These are phyloP conservation scores for Anisodus acutangulus DNA, from an alignment of 257 asterid species.

Conservation along the genomic window DNA sequence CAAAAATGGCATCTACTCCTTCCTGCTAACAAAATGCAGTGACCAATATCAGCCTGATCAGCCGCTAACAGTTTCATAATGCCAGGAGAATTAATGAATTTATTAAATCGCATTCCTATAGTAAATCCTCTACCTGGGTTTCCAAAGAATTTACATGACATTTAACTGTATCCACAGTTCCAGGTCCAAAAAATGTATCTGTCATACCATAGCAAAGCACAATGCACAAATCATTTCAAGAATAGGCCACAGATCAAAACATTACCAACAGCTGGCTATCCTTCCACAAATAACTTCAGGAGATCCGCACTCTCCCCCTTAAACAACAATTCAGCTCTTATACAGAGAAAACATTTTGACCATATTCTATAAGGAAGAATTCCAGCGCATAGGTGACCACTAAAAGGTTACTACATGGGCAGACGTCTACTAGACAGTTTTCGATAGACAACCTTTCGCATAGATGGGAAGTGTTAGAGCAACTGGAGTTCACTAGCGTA, in stretches of 20 bases:
- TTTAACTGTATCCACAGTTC: constrained; percentile 75
- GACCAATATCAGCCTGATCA: constrained; percentile 19
- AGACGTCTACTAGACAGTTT: neutral
- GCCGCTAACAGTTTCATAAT: constrained; percentile 19
- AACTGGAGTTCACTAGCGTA: too few relatives aligned
- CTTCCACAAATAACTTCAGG: constrained; percentile 9
- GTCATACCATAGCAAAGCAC: constrained; percentile 32
- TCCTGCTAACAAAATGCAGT: constrained; percentile 47
- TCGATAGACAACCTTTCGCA: neutral
- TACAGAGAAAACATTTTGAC: neutral
- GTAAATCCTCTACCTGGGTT: constrained; percentile 53
- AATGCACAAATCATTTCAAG: constrained; percentile 23
- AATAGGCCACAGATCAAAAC: neutral
- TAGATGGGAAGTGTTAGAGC: too few relatives aligned
- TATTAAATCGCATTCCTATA: neutral
- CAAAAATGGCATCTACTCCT: constrained; percentile 85
- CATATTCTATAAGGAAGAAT: neutral
- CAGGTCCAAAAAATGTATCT: constrained; percentile 87
- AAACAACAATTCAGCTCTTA: neutral
- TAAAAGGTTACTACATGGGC: too few relatives aligned
- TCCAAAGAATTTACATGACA: constrained; percentile 75
- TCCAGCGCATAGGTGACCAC: neutral
- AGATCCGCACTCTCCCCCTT: constrained; percentile 4
- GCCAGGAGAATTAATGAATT: constrained; percentile 14
- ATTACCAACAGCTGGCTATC: neutral